These are phyloP conservation scores for Euptelea pleiosperma DNA, from an alignment of 164 flowering plant species.

Conservation along the genomic window DNA sequence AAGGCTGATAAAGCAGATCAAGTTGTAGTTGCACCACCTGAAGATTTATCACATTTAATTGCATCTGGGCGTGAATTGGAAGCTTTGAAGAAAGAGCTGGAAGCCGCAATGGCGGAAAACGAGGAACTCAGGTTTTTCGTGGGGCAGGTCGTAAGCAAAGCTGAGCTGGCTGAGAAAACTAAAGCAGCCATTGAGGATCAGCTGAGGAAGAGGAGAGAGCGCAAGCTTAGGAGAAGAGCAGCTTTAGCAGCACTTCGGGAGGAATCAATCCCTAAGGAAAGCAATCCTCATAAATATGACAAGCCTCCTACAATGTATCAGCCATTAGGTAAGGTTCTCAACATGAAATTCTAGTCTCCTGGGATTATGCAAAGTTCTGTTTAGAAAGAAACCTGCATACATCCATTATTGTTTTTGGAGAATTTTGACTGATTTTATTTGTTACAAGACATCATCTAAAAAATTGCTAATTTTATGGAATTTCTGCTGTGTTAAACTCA, in stretches of 20 bases:
- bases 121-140: constrained; percentile 38
- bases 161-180: constrained; percentile 57
- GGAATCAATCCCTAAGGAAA: constrained; percentile 24
- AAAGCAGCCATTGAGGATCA: constrained; percentile 47
- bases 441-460: neutral
- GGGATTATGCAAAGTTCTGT: neutral
- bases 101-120: constrained; percentile 35
- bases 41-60: constrained; percentile 4
- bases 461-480: no score
- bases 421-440: neutral
- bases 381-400: neutral
- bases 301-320: constrained; percentile 15
- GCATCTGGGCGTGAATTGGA: constrained; percentile 25
- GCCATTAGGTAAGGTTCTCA: constrained; percentile 60
- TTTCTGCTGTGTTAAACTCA: no score
- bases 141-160: constrained; percentile 45
- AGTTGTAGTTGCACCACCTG: constrained; percentile 1
- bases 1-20: constrained; percentile 29
- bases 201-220: constrained; percentile 44
- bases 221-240: constrained; percentile 39
- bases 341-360: constrained; percentile 44
- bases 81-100: constrained; percentile 44
- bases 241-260: constrained; percentile 45
- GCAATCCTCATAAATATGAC: constrained; percentile 13
- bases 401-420: neutral